Percentiles rank a stretch among this genome's conserved stretches.
Evolutionary conservation across 331 rosid species (phyloP).

Genomic region (Malus hybrid): DNA sequence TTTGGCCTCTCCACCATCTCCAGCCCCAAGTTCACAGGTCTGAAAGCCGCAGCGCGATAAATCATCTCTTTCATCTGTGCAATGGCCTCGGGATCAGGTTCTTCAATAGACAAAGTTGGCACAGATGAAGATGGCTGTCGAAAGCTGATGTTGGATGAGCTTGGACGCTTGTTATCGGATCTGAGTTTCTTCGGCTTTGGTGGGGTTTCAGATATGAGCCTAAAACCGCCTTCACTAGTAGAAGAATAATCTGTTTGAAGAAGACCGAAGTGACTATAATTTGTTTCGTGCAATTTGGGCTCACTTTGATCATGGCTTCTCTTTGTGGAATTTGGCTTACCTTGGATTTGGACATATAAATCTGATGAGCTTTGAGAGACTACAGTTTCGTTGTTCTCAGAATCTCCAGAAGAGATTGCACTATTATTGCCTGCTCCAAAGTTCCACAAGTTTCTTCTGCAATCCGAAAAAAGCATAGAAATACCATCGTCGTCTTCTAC

Average conservation of each 20-base stretch:
- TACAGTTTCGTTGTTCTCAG: conserved; percentile 26
- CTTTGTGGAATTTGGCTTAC: conserved; percentile 25
- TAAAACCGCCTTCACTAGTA: conserved; percentile 33
- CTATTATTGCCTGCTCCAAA: conserved; percentile 19
- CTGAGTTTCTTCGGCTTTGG: conserved; percentile 55
- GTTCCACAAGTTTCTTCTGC: conserved; percentile 46
- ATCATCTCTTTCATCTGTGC: conserved; percentile 90
- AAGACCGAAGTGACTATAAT: conserved; percentile 27
- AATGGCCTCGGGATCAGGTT: conserved; percentile 77
- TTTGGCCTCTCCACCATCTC: conserved; percentile 53
- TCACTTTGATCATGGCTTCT: conserved; percentile 26
- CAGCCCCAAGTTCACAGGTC: conserved; percentile 60
- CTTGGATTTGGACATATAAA: conserved; percentile 8
- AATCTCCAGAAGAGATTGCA: conserved; percentile 49
- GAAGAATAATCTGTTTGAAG: conserved; percentile 22
- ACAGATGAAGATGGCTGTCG: conserved; percentile 48
- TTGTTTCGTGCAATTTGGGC: conserved; percentile 3
- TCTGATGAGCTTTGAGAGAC: conserved; percentile 27
- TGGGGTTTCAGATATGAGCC: conserved; percentile 33
- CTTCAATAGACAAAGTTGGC: conserved; percentile 35
- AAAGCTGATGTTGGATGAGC: conserved; percentile 67
- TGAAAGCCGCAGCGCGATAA: conserved; percentile 65
- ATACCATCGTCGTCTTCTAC: conserved; percentile 47
- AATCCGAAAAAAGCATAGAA: conserved; percentile 49
- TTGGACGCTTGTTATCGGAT: conserved; percentile 19